Percentiles rank a stretch among this genome's conserved stretches.
phyloP scores from a whole-genome alignment of 2,329 filamentous ascomycete species.

The Fusarium torulosum region DNA sequence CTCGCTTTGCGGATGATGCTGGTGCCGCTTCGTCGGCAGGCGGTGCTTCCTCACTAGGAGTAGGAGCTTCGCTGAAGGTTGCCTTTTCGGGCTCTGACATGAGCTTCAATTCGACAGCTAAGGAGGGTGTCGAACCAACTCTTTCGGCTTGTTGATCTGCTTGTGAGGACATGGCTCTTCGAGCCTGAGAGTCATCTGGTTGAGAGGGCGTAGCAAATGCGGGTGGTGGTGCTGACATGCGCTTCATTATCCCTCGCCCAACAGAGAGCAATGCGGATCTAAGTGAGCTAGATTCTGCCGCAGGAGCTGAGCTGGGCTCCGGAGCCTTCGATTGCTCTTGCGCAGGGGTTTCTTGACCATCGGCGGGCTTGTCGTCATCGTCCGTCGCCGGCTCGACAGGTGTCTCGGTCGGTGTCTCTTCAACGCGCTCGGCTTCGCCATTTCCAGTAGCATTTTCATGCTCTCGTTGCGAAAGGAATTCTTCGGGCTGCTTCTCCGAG shows the following conservation, averaged over 20 bases:
- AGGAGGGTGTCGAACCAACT: conserved; percentile 29
- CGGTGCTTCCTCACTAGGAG: background rate
- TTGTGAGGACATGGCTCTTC: conserved; percentile 8
- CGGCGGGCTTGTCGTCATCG: background rate
- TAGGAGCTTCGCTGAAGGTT: conserved; percentile 22
- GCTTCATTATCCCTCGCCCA: conserved; percentile 25
- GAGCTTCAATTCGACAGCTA: conserved; percentile 31
- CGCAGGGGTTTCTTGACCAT: conserved; percentile 12
- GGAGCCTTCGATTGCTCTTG: background rate
- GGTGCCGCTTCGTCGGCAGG: conserved; percentile 2
- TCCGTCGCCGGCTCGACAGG: conserved; percentile 9
- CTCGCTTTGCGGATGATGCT: conserved; percentile 19
- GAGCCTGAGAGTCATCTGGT: conserved; percentile 4
- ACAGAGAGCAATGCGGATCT: conserved; percentile 25
- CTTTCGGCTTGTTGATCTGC: conserved; percentile 18
- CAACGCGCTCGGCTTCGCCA: conserved; percentile 24
- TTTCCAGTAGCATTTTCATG: background rate
- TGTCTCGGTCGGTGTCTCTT: conserved; percentile 34
- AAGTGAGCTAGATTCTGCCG: background rate
- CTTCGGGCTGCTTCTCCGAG: conserved; percentile 30
- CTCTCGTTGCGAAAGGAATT: background rate
- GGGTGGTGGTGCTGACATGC: conserved; percentile 38
- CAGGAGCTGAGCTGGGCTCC: conserved; percentile 6
- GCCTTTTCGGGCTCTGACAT: conserved; percentile 36
- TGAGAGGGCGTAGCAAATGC: background rate